These are phyloP conservation scores for Rubia tinctorum DNA, from an alignment of 305 asterid species.

Conservation along the genomic window DNA sequence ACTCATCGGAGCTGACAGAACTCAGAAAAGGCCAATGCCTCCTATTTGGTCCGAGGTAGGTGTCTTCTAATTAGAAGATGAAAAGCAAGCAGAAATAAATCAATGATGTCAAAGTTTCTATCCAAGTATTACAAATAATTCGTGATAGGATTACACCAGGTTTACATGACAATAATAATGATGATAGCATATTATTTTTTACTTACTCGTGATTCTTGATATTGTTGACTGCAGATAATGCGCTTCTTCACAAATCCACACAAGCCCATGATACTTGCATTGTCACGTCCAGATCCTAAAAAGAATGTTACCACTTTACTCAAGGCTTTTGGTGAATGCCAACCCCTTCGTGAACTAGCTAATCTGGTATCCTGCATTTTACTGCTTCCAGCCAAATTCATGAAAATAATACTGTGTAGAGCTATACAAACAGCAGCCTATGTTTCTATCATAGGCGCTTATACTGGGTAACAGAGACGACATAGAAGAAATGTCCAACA, in stretches of 20 bases:
- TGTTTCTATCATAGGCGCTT: conserved; percentile 39
- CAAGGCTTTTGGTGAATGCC: conserved; percentile 69
- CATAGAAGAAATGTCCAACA: conserved; percentile 58
- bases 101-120: background rate
- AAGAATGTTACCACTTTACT: conserved; percentile 60
- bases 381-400: conserved; percentile 10
- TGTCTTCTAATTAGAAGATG: background rate
- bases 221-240: conserved; percentile 44
- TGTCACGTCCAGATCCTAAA: conserved; percentile 72
- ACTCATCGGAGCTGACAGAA: conserved; percentile 43
- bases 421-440: conserved; percentile 8
- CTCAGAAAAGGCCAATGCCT: conserved; percentile 52
- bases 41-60: conserved; percentile 67
- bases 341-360: conserved; percentile 62
- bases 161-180: background rate
- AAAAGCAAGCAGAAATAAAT: background rate
- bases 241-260: conserved; percentile 59
- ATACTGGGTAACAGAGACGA: conserved; percentile 65
- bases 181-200: background rate
- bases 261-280: conserved; percentile 75
- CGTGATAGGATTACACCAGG: background rate
- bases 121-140: background rate
- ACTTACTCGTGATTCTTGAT: background rate
- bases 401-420: conserved; percentile 18
- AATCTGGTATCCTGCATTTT: conserved; percentile 42